Conservation (phyloP, 2,329 filamentous ascomycete species). For the Venturia asperata region DNA sequence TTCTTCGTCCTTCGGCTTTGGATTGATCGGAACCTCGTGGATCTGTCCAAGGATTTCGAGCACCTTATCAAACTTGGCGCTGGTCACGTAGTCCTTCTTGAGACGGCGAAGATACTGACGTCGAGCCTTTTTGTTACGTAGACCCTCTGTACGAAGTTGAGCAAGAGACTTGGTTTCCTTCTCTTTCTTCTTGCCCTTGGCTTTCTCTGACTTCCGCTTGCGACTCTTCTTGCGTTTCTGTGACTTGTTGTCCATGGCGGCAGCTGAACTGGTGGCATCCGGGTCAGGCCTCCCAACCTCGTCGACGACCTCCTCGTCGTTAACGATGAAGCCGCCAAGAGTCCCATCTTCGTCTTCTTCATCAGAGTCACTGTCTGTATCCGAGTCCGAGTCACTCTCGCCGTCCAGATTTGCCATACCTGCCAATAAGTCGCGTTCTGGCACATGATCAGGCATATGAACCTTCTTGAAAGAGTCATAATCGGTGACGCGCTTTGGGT, state of each 20-base stretch:
- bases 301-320: conserved; percentile 33
- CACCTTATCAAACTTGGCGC: conserved; percentile 66
- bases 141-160: conserved; percentile 60
- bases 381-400: conserved; percentile 24
- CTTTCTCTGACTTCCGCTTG: conserved; percentile 24
- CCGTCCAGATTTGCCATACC: conserved; percentile 23
- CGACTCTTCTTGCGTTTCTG: conserved; percentile 34
- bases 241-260: conserved; percentile 24
- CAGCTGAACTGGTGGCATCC: conserved; percentile 22
- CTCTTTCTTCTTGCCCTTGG: conserved; percentile 38
- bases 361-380: conserved; percentile 30
- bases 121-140: conserved; percentile 57
- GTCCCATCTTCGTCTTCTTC: conserved; percentile 35
- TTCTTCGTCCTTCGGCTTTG: conserved; percentile 30
- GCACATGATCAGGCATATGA: conserved; percentile 52
- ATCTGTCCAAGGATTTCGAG: conserved; percentile 55
- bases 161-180: conserved; percentile 45
- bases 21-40: conserved; percentile 34
- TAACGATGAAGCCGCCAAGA: conserved; percentile 26
- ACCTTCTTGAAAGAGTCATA: conserved; percentile 66
- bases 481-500: conserved; percentile 64
- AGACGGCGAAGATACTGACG: conserved; percentile 63
- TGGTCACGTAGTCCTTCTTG: conserved; percentile 61
- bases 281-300: conserved; percentile 38
- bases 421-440: conserved; percentile 30